phyloP scores from a whole-genome alignment of 2,329 filamentous ascomycete genomes.

The Phialophora expanda region DNA sequence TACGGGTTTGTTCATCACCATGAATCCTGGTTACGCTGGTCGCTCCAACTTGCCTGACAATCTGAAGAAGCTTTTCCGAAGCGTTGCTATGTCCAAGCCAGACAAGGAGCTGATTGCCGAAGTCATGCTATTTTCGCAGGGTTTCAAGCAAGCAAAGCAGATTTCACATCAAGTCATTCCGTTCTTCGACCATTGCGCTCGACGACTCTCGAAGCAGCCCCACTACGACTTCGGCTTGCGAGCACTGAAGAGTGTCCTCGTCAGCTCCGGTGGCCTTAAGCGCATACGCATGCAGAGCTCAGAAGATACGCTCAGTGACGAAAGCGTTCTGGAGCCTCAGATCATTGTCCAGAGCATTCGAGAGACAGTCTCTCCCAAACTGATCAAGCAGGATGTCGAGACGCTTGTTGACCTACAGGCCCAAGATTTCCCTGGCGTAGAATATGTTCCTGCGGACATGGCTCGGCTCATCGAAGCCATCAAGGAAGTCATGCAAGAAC shows the following conservation, averaged over 20 bases:
- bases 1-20: constrained; percentile 99
- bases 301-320: constrained; percentile 64
- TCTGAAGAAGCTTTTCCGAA: constrained; percentile 98
- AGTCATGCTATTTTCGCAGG: constrained; percentile 99
- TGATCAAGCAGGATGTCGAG: constrained; percentile 90
- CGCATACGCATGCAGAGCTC: constrained; percentile 72
- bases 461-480: constrained; percentile 80
- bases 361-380: constrained; percentile 96
- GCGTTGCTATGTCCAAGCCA: constrained; percentile 98
- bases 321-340: constrained; percentile 77
- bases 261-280: constrained; percentile 96
- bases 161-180: constrained; percentile 95
- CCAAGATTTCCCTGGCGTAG: constrained; percentile 86
- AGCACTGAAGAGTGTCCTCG: constrained; percentile 96
- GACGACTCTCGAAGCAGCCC: constrained; percentile 86
- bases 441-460: constrained; percentile 89
- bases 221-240: constrained; percentile 99
- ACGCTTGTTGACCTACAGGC: constrained; percentile 83
- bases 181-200: constrained; percentile 92
- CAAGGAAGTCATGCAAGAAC: constrained; percentile 78
- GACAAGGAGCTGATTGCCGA: constrained; percentile 99
- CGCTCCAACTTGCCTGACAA: constrained; percentile 98
- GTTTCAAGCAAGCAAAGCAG: constrained; percentile 93
- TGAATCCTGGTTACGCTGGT: constrained; percentile 99
- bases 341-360: constrained; percentile 98